Percentiles rank a stretch among this genome's conserved stretches.
Evolutionary conservation across 176 grass and related monocot genomes (phyloP).

Genomic region (Aegilops sharonensis): DNA sequence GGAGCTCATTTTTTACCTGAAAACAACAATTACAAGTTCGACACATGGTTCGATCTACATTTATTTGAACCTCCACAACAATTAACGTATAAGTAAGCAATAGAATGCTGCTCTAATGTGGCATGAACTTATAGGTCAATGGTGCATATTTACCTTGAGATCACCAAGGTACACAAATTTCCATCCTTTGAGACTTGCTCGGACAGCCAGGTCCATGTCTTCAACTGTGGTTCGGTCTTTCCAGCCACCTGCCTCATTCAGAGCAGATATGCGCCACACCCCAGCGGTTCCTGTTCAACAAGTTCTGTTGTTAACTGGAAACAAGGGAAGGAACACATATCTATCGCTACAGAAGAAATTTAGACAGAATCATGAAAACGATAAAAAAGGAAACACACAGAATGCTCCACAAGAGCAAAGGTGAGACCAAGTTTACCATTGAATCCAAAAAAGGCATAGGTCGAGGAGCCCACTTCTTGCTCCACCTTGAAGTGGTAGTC

Average conservation of each 20-base stretch:
- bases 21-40: background rate
- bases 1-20: slow-evolving; percentile 81
- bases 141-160: slow-evolving; percentile 43
- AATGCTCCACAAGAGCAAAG: too few species aligned
- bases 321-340: too few species aligned
- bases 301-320: background rate
- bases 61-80: background rate
- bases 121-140: background rate
- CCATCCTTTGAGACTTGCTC: slow-evolving; percentile 71
- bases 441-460: background rate
- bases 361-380: too few species aligned
- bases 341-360: too few species aligned
- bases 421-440: too few species aligned
- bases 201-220: slow-evolving; percentile 79
- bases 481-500: slow-evolving; percentile 77
- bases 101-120: background rate
- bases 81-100: background rate
- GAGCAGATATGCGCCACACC: slow-evolving; percentile 60
- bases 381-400: too few species aligned
- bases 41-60: too few species aligned
- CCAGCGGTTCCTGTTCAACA: slow-evolving; percentile 52
- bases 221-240: slow-evolving; percentile 73
- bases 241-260: slow-evolving; percentile 71
- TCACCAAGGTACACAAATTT: slow-evolving; percentile 70
- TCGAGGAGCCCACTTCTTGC: slow-evolving; percentile 61